Conservation (phyloP, 352 stramenopile species). For the Phytophthora chlamydospora region DNA sequence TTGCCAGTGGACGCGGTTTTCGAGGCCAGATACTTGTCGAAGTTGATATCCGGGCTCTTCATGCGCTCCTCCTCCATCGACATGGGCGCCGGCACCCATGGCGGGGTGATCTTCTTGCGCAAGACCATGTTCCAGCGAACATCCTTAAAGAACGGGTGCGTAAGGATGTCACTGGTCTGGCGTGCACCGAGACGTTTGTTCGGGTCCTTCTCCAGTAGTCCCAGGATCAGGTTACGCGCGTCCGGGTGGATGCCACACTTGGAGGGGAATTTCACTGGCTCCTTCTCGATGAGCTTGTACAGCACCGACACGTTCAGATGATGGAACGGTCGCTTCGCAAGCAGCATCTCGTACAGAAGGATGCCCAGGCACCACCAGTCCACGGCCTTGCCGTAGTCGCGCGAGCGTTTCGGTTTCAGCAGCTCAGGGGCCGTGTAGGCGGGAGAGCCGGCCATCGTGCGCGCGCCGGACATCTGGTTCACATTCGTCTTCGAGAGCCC, state of each 20-base stretch:
- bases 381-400: constrained; percentile 87
- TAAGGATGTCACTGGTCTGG: constrained; percentile 85
- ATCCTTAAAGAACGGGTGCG: constrained; percentile 84
- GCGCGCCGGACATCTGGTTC: constrained; percentile 79
- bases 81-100: constrained; percentile 73
- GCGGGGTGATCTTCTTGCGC: constrained; percentile 78
- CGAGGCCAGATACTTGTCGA: constrained; percentile 85
- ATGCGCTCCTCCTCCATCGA: constrained; percentile 76
- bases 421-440: constrained; percentile 85
- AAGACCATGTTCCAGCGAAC: constrained; percentile 84
- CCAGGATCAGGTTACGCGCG: constrained; percentile 74
- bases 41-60: constrained; percentile 86
- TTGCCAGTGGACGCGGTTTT: constrained; percentile 80
- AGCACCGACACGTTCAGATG: constrained; percentile 90
- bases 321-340: constrained; percentile 92
- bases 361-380: constrained; percentile 92
- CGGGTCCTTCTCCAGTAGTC: constrained; percentile 84
- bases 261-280: constrained; percentile 85
- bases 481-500: constrained; percentile 94
- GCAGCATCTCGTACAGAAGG: constrained; percentile 92
- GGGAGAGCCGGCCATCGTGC: constrained; percentile 85
- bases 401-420: constrained; percentile 83
- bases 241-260: constrained; percentile 75
- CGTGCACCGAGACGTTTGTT: constrained; percentile 81
- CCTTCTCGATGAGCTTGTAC: constrained; percentile 92